Base-by-base conservation (phyloP, 345 rosid genomes). In the Pugionium dolabratum region DNA sequence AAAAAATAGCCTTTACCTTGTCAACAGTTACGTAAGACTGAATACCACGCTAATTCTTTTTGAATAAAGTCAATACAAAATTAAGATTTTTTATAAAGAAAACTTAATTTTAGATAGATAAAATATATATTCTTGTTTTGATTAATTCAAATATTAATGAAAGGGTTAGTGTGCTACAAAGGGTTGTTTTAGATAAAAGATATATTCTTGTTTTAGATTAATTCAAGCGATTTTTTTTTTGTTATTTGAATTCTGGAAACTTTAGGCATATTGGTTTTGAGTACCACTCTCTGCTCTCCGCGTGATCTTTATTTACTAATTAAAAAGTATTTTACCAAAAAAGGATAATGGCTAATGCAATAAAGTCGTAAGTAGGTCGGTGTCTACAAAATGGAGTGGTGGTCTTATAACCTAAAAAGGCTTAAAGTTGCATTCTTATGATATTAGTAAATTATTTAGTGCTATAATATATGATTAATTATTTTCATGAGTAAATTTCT, bases 281-380 rank as follows among this genome's bases (percentile, higher is more conserved):
- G 10, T 26, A 49, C n/a, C n/a, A n/a, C 6, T n/a, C 25, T 10
- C 32, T 52, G 4, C 53, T 59, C 40, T 62, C 43, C 59, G 75
- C 75, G 64, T 71, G 70, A 63, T 63, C 9, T 45, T 28, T 25
- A 46, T 39, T 34, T 53, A 53, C 26, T 54, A 36, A 55, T 18
- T 62, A 10, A 25, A 9, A 59, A 9, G 4, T 4, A 11, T 5
- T 31, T 5, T 4, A n/a, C 58, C 29, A 40, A 71, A 71, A 71
- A 55, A 31, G 55, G 26, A 0, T 54, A 32, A 46, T 63, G 56
- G 26, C 0, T 46, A 32, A 46, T 63, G 70, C 39, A n/a, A 47
- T 63, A 71, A 71, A 71, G 75, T 71, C 75, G 57, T 32, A 33
- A 47, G 63, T 62, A 54, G 63, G 75, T 62, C 69, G 18, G 18